Percentiles rank a stretch among this genome's conserved stretches.
Evolutionary conservation across 768 basidiomycete genomes (phyloP).

Genomic region (Hebeloma cylindrosporum): DNA sequence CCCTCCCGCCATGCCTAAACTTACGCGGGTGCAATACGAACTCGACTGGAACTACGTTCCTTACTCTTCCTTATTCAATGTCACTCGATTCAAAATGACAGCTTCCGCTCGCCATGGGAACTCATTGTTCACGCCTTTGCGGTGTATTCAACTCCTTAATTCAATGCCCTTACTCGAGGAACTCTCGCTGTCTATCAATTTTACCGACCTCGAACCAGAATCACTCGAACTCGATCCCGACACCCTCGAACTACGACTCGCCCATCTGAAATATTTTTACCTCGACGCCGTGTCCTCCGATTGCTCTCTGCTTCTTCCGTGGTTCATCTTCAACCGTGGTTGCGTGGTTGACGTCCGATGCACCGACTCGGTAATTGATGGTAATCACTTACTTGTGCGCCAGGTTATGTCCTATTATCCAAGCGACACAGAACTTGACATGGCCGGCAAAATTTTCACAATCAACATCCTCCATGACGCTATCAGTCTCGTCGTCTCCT

Average conservation of each 20-base stretch:
- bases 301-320: constrained; percentile 3
- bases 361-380: not conserved
- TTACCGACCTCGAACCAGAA: not conserved
- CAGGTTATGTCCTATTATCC: not conserved
- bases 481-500: not conserved
- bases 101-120: constrained; percentile 1
- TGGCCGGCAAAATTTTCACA: not conserved
- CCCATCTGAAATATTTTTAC: not conserved
- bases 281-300: not conserved
- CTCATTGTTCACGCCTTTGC: not conserved
- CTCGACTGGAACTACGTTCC: constrained; percentile 1
- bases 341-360: not conserved
- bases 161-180: constrained; percentile 2
- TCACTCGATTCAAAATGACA: constrained; percentile 2
- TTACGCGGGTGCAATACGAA: constrained; percentile 1
- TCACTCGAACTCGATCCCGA: not conserved
- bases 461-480: not conserved
- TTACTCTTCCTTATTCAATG: not conserved
- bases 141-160: not conserved
- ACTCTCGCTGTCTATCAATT: not conserved
- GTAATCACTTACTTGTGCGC: not conserved
- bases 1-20: not conserved
- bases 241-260: not conserved
- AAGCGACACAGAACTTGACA: not conserved
- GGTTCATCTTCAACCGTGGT: not conserved